phyloP scores from a whole-genome alignment of 2,329 filamentous ascomycete genomes.

The Graphilbum fragrans region DNA sequence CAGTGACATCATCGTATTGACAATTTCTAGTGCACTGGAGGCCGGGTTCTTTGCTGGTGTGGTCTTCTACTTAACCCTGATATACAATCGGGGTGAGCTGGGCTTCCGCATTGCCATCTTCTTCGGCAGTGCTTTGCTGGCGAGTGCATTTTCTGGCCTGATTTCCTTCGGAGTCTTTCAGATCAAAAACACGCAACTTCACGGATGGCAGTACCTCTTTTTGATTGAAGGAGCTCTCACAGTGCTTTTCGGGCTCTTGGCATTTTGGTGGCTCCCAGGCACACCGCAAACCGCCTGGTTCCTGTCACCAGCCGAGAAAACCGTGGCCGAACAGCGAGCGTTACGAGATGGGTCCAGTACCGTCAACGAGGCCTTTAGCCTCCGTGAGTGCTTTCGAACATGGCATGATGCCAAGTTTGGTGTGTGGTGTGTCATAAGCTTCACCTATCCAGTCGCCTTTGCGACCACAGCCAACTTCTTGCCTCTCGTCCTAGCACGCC shows the following conservation, averaged over 20 bases:
- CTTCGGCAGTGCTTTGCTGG: conserved; percentile 10
- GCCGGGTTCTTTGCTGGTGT: conserved; percentile 59
- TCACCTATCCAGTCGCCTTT: too few relatives aligned
- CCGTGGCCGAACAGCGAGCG: conserved; percentile 7
- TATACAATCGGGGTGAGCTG: conserved; percentile 60
- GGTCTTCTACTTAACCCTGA: conserved; percentile 43
- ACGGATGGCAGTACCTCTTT: conserved; percentile 10
- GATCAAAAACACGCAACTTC: conserved; percentile 17
- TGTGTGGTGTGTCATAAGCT: too few relatives aligned
- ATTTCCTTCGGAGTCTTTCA: conserved; percentile 41
- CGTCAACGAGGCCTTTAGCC: conserved; percentile 8
- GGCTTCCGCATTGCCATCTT: conserved; percentile 59
- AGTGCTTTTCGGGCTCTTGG: not conserved
- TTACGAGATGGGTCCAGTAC: conserved; percentile 8
- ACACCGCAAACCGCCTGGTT: conserved; percentile 9
- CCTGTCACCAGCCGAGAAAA: conserved; percentile 7
- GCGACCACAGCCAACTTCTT: conserved; percentile 9
- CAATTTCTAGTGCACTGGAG: conserved; percentile 41
- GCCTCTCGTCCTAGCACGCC: conserved; percentile 8
- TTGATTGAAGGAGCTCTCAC: conserved; percentile 10
- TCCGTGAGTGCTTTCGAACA: conserved; percentile 3
- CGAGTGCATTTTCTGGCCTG: conserved; percentile 45
- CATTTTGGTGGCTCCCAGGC: conserved; percentile 5
- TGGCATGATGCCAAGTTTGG: conserved; percentile 7
- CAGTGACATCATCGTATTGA: not conserved